Conservation (phyloP, 1,139 yeast species). For the Meyerozyma guilliermondii region DNA sequence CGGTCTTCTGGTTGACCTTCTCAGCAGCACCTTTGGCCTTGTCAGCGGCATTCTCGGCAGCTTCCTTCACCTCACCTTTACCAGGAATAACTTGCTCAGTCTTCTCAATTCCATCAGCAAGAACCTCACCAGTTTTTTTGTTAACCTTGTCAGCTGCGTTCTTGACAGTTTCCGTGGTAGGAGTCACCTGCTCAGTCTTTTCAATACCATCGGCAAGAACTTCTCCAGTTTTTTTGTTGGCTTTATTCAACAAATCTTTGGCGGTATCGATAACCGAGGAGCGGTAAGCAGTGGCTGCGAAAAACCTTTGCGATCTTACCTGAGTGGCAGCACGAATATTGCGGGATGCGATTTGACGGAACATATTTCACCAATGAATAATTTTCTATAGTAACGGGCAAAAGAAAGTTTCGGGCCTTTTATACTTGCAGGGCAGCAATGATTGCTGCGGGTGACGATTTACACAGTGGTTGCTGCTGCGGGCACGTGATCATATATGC, state of each 20-base stretch:
- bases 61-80: conserved; percentile 25
- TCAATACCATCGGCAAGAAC: conserved; percentile 26
- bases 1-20: conserved; percentile 23
- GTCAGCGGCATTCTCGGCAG: conserved; percentile 34
- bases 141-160: conserved; percentile 16
- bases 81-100: conserved; percentile 19
- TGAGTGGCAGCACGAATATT: not conserved
- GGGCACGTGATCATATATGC: not conserved
- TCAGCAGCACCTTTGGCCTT: conserved; percentile 24
- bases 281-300: conserved; percentile 9
- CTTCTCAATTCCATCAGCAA: conserved; percentile 30
- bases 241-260: conserved; percentile 29
- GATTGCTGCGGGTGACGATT: not conserved
- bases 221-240: conserved; percentile 26
- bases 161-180: conserved; percentile 11
- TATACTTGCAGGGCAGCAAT: not conserved
- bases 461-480: not conserved
- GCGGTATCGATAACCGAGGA: conserved; percentile 31
- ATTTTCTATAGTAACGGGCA: not conserved
- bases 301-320: not conserved
- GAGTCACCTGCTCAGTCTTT: conserved; percentile 17
- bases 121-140: conserved; percentile 29
- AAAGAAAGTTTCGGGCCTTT: not conserved
- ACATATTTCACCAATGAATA: not conserved
- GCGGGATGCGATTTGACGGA: not conserved